Conservation (phyloP, 306 rosid genomes). For the Cucurbita moschata region DNA sequence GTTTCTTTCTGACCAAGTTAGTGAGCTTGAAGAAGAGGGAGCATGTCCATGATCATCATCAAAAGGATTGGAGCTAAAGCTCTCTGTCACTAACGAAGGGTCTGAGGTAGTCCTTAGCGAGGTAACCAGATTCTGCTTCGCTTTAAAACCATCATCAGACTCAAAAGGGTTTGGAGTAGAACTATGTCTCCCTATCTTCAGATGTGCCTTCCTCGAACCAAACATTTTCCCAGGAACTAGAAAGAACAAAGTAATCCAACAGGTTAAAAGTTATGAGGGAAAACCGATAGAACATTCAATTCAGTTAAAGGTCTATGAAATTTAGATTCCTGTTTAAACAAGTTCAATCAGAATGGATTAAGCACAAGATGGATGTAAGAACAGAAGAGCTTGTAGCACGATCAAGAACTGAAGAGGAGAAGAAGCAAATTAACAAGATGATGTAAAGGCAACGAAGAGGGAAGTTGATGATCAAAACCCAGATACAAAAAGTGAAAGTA, state of each 20-base stretch:
- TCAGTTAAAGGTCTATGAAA: no score
- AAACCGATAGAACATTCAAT: no score
- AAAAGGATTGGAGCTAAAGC: conserved; percentile 54
- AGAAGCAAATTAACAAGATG: conserved; percentile 1
- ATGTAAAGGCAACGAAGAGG: background rate
- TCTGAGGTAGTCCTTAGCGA: conserved; percentile 36
- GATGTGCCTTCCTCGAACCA: conserved; percentile 59
- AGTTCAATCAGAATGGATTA: no score
- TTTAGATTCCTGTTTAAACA: no score
- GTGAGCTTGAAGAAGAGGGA: conserved; percentile 21
- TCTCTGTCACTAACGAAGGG: conserved; percentile 23
- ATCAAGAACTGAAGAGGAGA: background rate
- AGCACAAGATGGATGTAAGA: no score
- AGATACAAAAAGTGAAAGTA: conserved; percentile 13
- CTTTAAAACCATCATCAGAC: conserved; percentile 29
- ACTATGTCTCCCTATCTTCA: conserved; percentile 33
- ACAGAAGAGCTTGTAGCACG: no score
- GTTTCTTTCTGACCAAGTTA: conserved; percentile 32
- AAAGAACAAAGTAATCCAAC: background rate
- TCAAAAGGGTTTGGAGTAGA: conserved; percentile 53
- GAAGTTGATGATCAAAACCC: conserved; percentile 13
- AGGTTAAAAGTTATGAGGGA: conserved; percentile 1
- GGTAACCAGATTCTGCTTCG: conserved; percentile 22
- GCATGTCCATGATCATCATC: conserved; percentile 37
- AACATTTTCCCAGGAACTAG: conserved; percentile 31